Evolutionary conservation across 2,329 filamentous ascomycete species (phyloP), one percentile per base, ranked within the genome.

Genomic region (Diaporthe vexans): DNA sequence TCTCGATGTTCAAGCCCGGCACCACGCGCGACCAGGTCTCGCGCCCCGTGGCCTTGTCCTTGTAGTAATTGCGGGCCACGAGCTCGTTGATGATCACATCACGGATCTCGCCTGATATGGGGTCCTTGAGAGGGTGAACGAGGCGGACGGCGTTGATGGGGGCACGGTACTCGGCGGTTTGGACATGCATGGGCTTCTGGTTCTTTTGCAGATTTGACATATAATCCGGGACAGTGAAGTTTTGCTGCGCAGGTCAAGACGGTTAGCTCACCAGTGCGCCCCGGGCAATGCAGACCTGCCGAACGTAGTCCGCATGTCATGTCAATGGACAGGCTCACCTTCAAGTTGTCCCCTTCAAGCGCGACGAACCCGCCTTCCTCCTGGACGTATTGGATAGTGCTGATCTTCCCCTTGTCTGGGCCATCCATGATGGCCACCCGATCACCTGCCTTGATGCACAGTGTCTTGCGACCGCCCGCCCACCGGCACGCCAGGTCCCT

Each of bases 391-490:
- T 82, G 83, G 58, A 98, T 90, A n/a, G 86, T 85, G 68, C 94
- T 94, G 83, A 99, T 97, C 85, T 93, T 94, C 79, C 95, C 95
- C 85, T 92, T 93, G 80, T 97, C 94, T 48, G 88, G 89, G 11
- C 96, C 95, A 75, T 93, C 91, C 71, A 95, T 85, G 74, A 98
- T 85, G 71, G 96, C 94, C 43, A 98, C 95, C 75, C 97, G 90
- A 83, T 98, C 97, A 9, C 92, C 91, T 5, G 84, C 80, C 33
- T 88, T 89, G 74, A 95, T 85, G 77, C 91, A 93, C 76, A 94
- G 86, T 82, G 88, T 88, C 77, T 86, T 85, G 43, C 83, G 77
- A 48, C 87, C 87, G 58, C 90, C 88, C n/a, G 88, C 88, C 90
- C 90, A 91, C 54, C 88, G 83, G 77, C 84, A 82, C 73, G 84